A percentile compares a stretch with the other conserved stretches of the same genome.
Conservation (phyloP, 2,329 filamentous ascomycete species). For the Trichoderma polysporum region DNA sequence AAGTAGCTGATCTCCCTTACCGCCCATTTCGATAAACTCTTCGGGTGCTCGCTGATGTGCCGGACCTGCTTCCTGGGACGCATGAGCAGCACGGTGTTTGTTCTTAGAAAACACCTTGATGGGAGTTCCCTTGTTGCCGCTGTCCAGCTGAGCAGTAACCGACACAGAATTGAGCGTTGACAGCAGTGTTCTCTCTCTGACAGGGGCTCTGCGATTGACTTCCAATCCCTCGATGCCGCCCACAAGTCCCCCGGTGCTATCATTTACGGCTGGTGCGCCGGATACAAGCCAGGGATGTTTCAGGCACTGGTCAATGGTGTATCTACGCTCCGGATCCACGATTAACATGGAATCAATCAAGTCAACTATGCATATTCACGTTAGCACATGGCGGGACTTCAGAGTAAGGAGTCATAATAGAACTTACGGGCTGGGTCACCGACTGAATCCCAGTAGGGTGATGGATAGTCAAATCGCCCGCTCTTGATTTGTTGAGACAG, state of each 20-base stretch:
- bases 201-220: slow-evolving; percentile 76
- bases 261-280: slow-evolving; percentile 60
- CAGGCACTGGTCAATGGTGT: slow-evolving; percentile 86
- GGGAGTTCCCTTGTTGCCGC: slow-evolving; percentile 55
- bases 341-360: slow-evolving; percentile 94
- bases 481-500: slow-evolving; percentile 86
- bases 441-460: slow-evolving; percentile 77
- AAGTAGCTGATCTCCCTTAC: slow-evolving; percentile 77
- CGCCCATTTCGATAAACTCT: slow-evolving; percentile 83
- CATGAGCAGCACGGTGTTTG: slow-evolving; percentile 39
- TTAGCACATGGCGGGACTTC: background rate
- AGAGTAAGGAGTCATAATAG: background rate
- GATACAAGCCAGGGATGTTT: slow-evolving; percentile 85
- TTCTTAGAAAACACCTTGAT: slow-evolving; percentile 79
- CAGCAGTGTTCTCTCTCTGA: slow-evolving; percentile 81
- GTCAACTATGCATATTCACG: slow-evolving; percentile 54
- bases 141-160: slow-evolving; percentile 52
- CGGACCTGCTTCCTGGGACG: slow-evolving; percentile 62
- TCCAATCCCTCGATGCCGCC: slow-evolving; percentile 81
- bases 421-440: slow-evolving; percentile 65
- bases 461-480: slow-evolving; percentile 90
- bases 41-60: slow-evolving; percentile 64
- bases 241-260: slow-evolving; percentile 90
- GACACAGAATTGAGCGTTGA: slow-evolving; percentile 75
- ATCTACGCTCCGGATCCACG: slow-evolving; percentile 79